These are phyloP conservation scores for Magnusiomyces magnusii DNA, from an alignment of 1,139 yeast species.

Conservation along the genomic window DNA sequence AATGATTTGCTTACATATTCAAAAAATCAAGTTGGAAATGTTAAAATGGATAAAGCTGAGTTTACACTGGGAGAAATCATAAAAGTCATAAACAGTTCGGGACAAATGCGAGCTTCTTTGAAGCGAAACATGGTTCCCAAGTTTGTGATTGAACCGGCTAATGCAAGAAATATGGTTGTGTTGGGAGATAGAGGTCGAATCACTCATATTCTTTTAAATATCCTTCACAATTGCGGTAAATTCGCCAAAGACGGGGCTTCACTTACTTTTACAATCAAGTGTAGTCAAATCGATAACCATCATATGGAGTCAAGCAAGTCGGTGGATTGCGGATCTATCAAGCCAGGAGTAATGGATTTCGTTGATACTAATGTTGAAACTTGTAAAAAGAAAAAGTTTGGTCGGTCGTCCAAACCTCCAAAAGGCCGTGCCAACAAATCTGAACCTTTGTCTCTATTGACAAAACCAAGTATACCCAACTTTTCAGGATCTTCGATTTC, in stretches of 20 bases:
- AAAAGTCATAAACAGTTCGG: conserved; percentile 69
- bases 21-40: conserved; percentile 74
- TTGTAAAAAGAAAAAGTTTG: too few relatives aligned
- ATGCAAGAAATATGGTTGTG: conserved; percentile 40
- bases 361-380: not conserved
- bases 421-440: too few relatives aligned
- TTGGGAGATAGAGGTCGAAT: conserved; percentile 84
- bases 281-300: conserved; percentile 29
- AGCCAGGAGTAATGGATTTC: not conserved
- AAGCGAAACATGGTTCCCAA: conserved; percentile 64
- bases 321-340: not conserved
- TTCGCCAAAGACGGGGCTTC: conserved; percentile 82
- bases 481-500: too few relatives aligned
- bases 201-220: conserved; percentile 78
- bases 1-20: conserved; percentile 87
- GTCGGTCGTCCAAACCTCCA: too few relatives aligned
- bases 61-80: conserved; percentile 65
- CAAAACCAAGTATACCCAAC: too few relatives aligned
- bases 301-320: not conserved
- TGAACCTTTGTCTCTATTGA: too few relatives aligned
- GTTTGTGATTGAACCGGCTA: conserved; percentile 47
- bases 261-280: conserved; percentile 55
- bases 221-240: conserved; percentile 79
- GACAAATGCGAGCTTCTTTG: conserved; percentile 56
- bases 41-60: conserved; percentile 71